Conservation (phyloP, 2,329 filamentous ascomycete species). For the Dactylellina haptotyla region DNA sequence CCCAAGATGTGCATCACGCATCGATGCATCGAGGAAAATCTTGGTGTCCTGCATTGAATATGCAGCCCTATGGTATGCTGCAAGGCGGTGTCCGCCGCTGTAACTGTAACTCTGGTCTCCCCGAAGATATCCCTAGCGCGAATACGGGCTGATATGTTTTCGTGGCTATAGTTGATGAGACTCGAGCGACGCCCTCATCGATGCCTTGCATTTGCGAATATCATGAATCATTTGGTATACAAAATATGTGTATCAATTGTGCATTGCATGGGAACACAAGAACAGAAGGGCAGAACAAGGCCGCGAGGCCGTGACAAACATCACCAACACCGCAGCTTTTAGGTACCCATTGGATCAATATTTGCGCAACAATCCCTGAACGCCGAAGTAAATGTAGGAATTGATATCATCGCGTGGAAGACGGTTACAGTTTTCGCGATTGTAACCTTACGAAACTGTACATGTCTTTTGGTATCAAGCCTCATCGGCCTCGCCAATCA, state of each 20-base stretch:
- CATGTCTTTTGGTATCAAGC: too few relatives aligned
- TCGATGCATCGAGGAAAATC: constrained; percentile 26
- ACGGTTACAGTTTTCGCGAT: constrained; percentile 1
- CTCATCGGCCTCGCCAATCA: constrained; percentile 6
- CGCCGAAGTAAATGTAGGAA: neutral
- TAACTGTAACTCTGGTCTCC: constrained; percentile 30
- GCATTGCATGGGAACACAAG: too few relatives aligned
- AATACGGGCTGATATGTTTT: too few relatives aligned
- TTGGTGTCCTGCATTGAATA: constrained; percentile 16
- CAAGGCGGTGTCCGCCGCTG: constrained; percentile 22
- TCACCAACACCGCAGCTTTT: neutral
- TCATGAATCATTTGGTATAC: neutral
- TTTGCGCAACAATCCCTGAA: constrained; percentile 4
- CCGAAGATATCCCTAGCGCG: neutral
- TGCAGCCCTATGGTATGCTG: constrained; percentile 47
- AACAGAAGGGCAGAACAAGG: too few relatives aligned
- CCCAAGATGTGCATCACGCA: constrained; percentile 16
- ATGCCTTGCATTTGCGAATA: neutral
- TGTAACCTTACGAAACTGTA: too few relatives aligned
- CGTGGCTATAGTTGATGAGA: too few relatives aligned
- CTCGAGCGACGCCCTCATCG: too few relatives aligned
- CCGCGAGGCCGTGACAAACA: too few relatives aligned
- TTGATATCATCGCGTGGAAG: neutral
- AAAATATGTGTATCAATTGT: too few relatives aligned
- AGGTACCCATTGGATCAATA: constrained; percentile 1